Evolutionary conservation across 257 asterid genomes (phyloP), one percentile per base, ranked within the genome.

Genomic region (Fraxinus pennsylvanica): DNA sequence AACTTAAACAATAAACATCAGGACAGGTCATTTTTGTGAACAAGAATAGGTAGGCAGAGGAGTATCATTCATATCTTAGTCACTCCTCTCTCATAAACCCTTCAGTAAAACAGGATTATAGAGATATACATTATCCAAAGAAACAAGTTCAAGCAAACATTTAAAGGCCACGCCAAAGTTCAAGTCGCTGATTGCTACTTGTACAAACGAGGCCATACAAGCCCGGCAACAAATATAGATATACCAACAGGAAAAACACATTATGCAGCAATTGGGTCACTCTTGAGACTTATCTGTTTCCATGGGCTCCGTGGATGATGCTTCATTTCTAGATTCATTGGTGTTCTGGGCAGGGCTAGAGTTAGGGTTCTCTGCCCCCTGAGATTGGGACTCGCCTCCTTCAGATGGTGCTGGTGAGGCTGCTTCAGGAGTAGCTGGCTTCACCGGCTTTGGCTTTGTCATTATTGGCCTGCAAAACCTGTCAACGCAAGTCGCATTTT

Each of bases 391-490:
- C 38, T 90, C 96, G 0, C 85, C 83, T 12, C 92, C 92, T 82
- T 87, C 89, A 21, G 97, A 35, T 8, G 93, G 38, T 15, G 91
- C 72, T 19, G 92, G 88, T n/a, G 97, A 50, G 12, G 91, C 69
- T 68, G 91, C 19, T 80, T 90, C 97, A 0, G 97, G 91, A 35
- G 94, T 70, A 5, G 95, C 86, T 52, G 95, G 93, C 78, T 91
- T 92, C 27, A 90, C 87, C 0, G 97, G 99, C 89, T 90, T 91
- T 66, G 98, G 93, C 74, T 95, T 95, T 45, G 77, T 93, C 97
- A 95, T 87, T 75, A 90, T 84, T 0, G 99, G 98, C 88, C 97
- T 79, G 86, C 97, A 90, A 13, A 88, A 73, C 91, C 99, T 95
- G 91, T 72, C 61, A 12, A 15, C 15, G 38, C 17, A 32, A 63